phyloP scores from a whole-genome alignment of 2,329 filamentous ascomycete species.

The Clonostachys chloroleuca region DNA sequence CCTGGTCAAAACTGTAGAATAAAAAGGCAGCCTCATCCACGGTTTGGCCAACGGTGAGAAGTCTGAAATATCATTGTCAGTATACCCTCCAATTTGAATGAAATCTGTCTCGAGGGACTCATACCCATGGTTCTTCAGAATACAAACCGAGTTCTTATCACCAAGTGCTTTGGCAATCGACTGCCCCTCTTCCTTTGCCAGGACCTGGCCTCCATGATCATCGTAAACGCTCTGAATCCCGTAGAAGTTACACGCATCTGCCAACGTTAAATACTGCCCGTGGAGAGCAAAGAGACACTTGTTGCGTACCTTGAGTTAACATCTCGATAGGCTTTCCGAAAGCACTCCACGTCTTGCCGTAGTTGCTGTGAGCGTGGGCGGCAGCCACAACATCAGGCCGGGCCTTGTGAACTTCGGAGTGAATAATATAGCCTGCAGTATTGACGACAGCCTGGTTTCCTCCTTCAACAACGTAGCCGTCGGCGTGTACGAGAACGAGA shows the following conservation, averaged over 20 bases:
- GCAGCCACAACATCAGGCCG: constrained; percentile 62
- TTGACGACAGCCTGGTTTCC: constrained; percentile 58
- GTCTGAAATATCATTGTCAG: constrained; percentile 15
- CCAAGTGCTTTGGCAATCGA: constrained; percentile 60
- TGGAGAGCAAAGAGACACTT: too few species aligned
- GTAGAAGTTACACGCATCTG: constrained; percentile 59
- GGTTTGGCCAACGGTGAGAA: constrained; percentile 62
- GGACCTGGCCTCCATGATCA: constrained; percentile 40
- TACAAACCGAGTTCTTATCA: constrained; percentile 45
- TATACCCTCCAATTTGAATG: too few species aligned
- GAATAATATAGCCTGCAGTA: constrained; percentile 66
- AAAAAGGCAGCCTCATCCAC: constrained; percentile 69
- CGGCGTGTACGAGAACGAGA: constrained; percentile 60
- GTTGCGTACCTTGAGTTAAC: constrained; percentile 52
- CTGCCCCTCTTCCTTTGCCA: constrained; percentile 59
- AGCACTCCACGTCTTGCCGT: constrained; percentile 62
- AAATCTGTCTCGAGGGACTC: too few species aligned
- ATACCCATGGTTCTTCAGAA: constrained; percentile 60
- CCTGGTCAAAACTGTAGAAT: constrained; percentile 63
- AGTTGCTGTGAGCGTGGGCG: constrained; percentile 61
- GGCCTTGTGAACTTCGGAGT: constrained; percentile 55
- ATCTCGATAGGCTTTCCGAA: constrained; percentile 64
- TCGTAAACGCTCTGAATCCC: constrained; percentile 27
- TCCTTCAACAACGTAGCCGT: constrained; percentile 59
- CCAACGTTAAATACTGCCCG: too few species aligned